A percentile compares a stretch with the other conserved stretches of the same genome.
phyloP scores from a whole-genome alignment of 1,284 basidiomycete species.

The Irpex rosettiformis region DNA sequence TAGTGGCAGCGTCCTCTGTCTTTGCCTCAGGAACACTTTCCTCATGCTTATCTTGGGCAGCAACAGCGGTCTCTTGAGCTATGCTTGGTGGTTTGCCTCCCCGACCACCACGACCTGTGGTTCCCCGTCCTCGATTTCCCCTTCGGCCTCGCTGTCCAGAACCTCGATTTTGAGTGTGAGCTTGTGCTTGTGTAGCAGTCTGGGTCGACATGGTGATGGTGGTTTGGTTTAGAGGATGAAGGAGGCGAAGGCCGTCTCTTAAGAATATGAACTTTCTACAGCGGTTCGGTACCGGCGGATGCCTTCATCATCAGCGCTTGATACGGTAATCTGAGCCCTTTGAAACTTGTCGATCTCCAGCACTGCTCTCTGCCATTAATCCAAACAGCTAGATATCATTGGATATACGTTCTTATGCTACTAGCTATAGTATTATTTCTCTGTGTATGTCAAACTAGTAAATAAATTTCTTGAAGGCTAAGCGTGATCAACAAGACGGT shows the following conservation, averaged over 20 bases:
- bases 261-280: background rate
- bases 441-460: too few species aligned
- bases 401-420: too few species aligned
- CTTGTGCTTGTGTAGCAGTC: conserved; percentile 26
- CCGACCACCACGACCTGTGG: conserved; percentile 21
- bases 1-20: conserved; percentile 2
- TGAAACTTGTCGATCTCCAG: too few species aligned
- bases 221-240: background rate
- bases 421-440: too few species aligned
- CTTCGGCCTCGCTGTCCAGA: conserved; percentile 29
- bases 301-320: background rate
- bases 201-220: conserved; percentile 30
- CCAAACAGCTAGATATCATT: too few species aligned
- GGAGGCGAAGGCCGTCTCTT: background rate
- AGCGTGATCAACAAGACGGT: too few species aligned
- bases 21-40: conserved; percentile 6
- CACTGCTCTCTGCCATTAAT: too few species aligned
- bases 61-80: background rate
- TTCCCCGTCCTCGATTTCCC: conserved; percentile 27
- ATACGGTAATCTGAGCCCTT: too few species aligned
- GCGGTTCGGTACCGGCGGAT: background rate
- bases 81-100: conserved; percentile 10
- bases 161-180: conserved; percentile 26
- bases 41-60: background rate
- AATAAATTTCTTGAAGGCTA: too few species aligned